These are phyloP conservation scores for Violaceomyces palustris DNA, from an alignment of 1,284 basidiomycete genomes.

Conservation along the genomic window DNA sequence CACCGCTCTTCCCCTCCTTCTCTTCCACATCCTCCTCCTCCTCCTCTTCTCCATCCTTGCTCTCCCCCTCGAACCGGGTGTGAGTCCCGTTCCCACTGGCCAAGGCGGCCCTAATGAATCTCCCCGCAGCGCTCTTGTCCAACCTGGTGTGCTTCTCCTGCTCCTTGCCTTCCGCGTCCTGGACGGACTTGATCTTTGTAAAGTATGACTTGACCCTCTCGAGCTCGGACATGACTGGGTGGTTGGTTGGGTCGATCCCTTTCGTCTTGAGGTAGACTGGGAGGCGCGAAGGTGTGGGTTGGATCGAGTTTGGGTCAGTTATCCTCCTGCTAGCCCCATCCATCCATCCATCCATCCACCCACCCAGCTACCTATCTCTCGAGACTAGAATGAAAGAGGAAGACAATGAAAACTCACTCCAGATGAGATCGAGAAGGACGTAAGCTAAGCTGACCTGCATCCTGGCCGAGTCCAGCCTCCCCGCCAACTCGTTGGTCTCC, in stretches of 20 bases:
- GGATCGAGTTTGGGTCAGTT: too few relatives aligned
- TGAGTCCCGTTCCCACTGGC: conserved; percentile 3
- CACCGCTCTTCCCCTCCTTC: conserved; percentile 1
- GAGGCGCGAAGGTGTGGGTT: too few relatives aligned
- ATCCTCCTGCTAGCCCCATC: too few relatives aligned
- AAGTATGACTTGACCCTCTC: conserved; percentile 42
- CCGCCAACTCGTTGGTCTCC: conserved; percentile 18
- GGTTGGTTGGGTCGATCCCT: conserved; percentile 27
- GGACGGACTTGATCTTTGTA: conserved; percentile 30
- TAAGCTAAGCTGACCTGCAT: conserved; percentile 34
- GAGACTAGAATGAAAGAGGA: neutral
- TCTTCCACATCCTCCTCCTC: conserved; percentile 3
- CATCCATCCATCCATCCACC: too few relatives aligned
- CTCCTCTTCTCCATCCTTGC: conserved; percentile 25
- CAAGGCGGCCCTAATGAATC: conserved; percentile 29
- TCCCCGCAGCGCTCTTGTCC: conserved; percentile 24
- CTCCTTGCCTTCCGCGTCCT: conserved; percentile 13
- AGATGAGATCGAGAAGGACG: conserved; percentile 37
- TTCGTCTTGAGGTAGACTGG: conserved; percentile 31
- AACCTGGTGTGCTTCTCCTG: conserved; percentile 5
- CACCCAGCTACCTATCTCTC: too few relatives aligned
- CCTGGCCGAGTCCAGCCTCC: conserved; percentile 32
- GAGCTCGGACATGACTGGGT: conserved; percentile 34
- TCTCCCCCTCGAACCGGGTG: neutral
- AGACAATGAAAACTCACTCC: conserved; percentile 13